Evolutionary conservation across 306 rosid species (phyloP).

Genomic region (Acacia crassicarpa): DNA sequence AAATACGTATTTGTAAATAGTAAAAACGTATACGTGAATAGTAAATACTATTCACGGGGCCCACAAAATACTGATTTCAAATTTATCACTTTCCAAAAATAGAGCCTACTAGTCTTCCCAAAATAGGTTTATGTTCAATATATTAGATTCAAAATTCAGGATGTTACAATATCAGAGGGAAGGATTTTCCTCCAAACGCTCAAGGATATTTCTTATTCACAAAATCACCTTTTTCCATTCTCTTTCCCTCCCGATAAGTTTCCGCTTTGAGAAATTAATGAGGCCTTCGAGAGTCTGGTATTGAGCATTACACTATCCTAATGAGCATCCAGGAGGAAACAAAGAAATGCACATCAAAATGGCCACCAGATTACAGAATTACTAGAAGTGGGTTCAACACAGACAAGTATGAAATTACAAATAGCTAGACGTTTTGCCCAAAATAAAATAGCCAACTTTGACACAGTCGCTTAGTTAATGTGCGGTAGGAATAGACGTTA

Average conservation of each 20-base stretch:
- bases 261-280: neutral
- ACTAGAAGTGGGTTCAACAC: neutral
- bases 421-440: neutral
- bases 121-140: no score
- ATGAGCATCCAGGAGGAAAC: conserved; percentile 5
- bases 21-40: no score
- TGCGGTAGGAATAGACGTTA: no score
- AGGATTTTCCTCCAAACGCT: no score
- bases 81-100: no score
- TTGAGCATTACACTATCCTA: neutral
- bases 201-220: neutral
- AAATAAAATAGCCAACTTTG: neutral
- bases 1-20: no score
- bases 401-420: conserved; percentile 10
- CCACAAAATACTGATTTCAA: no score
- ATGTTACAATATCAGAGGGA: no score
- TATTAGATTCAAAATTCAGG: no score
- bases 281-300: neutral
- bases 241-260: neutral
- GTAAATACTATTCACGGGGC: no score
- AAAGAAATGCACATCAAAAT: conserved; percentile 5
- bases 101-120: no score
- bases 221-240: neutral
- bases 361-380: conserved; percentile 2
- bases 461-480: conserved; percentile 19